Evolutionary conservation across 257 asterid genomes (phyloP).

Genomic region (Plantago major): DNA sequence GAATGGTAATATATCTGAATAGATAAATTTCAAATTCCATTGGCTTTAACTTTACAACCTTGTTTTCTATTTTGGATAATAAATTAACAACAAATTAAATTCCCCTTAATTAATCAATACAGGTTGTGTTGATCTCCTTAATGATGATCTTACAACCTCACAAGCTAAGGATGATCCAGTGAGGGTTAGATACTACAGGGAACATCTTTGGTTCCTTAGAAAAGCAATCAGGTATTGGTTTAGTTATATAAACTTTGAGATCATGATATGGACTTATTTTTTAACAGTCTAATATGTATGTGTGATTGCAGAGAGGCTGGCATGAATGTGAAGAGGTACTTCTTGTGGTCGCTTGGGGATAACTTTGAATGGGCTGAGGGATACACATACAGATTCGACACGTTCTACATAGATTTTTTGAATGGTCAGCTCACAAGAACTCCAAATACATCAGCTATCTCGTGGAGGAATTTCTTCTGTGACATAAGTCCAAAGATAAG

Average conservation of each 20-base stretch:
- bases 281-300: neutral
- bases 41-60: neutral
- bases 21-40: too few species aligned
- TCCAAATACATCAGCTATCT: neutral
- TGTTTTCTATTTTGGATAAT: too few species aligned
- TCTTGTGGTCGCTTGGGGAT: constrained; percentile 12
- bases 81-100: neutral
- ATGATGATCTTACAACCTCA: neutral
- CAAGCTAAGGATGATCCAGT: neutral
- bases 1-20: constrained; percentile 20
- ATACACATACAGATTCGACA: constrained; percentile 7
- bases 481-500: neutral
- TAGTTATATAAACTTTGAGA: neutral
- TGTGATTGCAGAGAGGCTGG: constrained; percentile 5
- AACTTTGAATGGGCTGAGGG: constrained; percentile 14
- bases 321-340: constrained; percentile 13
- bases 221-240: constrained; percentile 7
- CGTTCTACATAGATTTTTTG: neutral
- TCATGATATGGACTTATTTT: neutral
- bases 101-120: neutral
- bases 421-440: neutral
- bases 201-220: constrained; percentile 13
- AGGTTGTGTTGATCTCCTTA: constrained; percentile 13
- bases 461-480: constrained; percentile 4
- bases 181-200: constrained; percentile 1